A percentile compares a stretch with the other conserved stretches of the same genome.
Evolutionary conservation across 2,329 filamentous ascomycete species (phyloP).

Genomic region (Drechslera avenae): DNA sequence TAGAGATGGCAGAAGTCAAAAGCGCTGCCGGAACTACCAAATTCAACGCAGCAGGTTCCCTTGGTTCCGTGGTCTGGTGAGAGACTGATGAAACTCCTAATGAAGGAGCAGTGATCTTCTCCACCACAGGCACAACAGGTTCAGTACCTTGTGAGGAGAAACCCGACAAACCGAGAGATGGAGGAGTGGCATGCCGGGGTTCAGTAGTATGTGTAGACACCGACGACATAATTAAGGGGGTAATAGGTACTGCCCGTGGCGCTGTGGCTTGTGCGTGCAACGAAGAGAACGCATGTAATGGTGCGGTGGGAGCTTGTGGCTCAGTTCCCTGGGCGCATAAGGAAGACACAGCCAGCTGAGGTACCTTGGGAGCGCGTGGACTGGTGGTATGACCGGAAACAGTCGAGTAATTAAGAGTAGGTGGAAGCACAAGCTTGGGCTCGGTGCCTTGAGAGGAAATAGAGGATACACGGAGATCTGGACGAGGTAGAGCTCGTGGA

Average conservation of each 20-base stretch:
- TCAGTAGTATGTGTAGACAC: conserved; percentile 34
- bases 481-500: conserved; percentile 22
- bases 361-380: conserved; percentile 23
- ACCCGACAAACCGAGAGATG: conserved; percentile 26
- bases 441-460: conserved; percentile 29
- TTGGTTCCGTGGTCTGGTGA: conserved; percentile 37
- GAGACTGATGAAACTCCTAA: conserved; percentile 34
- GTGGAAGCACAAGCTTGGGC: conserved; percentile 22
- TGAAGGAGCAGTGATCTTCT: conserved; percentile 36
- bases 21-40: conserved; percentile 25
- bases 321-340: conserved; percentile 30
- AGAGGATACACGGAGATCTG: conserved; percentile 30
- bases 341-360: conserved; percentile 24
- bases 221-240: conserved; percentile 28
- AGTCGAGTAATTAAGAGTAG: conserved; percentile 31
- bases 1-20: conserved; percentile 35
- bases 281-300: conserved; percentile 24
- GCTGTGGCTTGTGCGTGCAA: conserved; percentile 31
- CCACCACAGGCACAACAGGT: conserved; percentile 35
- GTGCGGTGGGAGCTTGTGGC: conserved; percentile 21
- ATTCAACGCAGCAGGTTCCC: conserved; percentile 25
- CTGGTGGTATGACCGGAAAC: conserved; percentile 35
- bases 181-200: conserved; percentile 22
- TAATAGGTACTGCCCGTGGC: conserved; percentile 19
- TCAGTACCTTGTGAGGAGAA: conserved; percentile 30